Conservation (phyloP, 371 early-diverging fungal genomes). For the Batkoa obscura region DNA sequence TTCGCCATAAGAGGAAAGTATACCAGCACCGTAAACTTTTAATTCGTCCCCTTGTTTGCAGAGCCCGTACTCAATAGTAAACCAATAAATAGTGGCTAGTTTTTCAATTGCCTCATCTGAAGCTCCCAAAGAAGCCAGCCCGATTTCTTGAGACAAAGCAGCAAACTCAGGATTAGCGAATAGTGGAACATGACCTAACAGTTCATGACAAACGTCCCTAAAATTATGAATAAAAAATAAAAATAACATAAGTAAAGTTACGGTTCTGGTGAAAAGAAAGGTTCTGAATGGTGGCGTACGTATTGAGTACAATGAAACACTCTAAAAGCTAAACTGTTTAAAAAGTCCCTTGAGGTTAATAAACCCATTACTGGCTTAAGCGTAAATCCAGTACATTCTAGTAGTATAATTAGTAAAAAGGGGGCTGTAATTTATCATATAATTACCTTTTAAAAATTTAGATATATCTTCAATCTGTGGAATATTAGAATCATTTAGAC, state of each 20-base stretch:
- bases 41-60: slow-evolving; percentile 63
- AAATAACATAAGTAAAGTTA: background rate
- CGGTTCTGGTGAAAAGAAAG: slow-evolving; percentile 89
- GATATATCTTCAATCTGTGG: slow-evolving; percentile 86
- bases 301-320: slow-evolving; percentile 96
- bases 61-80: slow-evolving; percentile 91
- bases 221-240: background rate
- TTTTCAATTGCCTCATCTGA: slow-evolving; percentile 79
- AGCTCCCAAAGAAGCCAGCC: slow-evolving; percentile 84
- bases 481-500: slow-evolving; percentile 61
- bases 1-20: slow-evolving; percentile 92
- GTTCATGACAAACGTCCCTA: slow-evolving; percentile 6
- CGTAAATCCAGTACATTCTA: slow-evolving; percentile 92
- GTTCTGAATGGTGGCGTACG: slow-evolving; percentile 79
- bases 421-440: background rate
- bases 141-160: slow-evolving; percentile 89
- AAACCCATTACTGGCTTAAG: slow-evolving; percentile 92
- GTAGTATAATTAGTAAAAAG: background rate
- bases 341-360: slow-evolving; percentile 79
- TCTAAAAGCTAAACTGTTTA: slow-evolving; percentile 93
- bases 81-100: slow-evolving; percentile 85
- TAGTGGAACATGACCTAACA: slow-evolving; percentile 29
- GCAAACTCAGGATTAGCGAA: slow-evolving; percentile 95
- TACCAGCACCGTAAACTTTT: slow-evolving; percentile 85
- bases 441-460: slow-evolving; percentile 52